A percentile compares a stretch with the other conserved stretches of the same genome.
These are phyloP conservation scores for Quillaja saponaria DNA, from an alignment of 306 rosid species.

Conservation along the genomic window DNA sequence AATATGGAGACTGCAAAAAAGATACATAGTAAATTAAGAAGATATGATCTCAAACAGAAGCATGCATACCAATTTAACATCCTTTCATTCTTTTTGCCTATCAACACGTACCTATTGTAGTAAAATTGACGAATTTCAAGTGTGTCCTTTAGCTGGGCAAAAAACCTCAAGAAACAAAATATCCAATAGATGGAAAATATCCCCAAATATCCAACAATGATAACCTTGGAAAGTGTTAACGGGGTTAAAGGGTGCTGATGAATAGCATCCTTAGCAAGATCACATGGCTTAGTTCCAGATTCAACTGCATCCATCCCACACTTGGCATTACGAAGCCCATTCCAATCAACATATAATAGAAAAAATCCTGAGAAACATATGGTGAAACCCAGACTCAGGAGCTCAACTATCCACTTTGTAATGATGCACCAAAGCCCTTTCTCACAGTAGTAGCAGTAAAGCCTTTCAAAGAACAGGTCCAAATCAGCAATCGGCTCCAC, in stretches of 20 bases:
- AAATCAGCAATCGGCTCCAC: constrained; percentile 82
- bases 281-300: constrained; percentile 90
- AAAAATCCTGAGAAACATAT: constrained; percentile 90
- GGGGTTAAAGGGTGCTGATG: constrained; percentile 81
- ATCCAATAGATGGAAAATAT: constrained; percentile 86
- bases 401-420: constrained; percentile 89
- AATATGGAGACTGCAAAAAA: constrained; percentile 75
- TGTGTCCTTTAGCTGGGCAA: constrained; percentile 73
- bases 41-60: background rate
- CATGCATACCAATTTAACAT: background rate
- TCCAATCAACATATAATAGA: constrained; percentile 85
- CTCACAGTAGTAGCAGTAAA: constrained; percentile 83
- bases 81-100: constrained; percentile 8
- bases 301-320: constrained; percentile 98
- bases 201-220: constrained; percentile 84
- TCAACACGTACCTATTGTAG: constrained; percentile 56
- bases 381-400: constrained; percentile 78
- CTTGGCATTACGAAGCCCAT: constrained; percentile 87
- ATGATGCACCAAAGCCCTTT: constrained; percentile 95
- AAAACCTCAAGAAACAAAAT: constrained; percentile 89
- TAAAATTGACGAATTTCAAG: constrained; percentile 78
- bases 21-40: constrained; percentile 17
- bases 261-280: constrained; percentile 87
- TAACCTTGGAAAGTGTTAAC: constrained; percentile 63
- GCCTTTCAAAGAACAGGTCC: constrained; percentile 92